phyloP scores from a whole-genome alignment of 305 asterid genomes.

The Fraxinus albicans region DNA sequence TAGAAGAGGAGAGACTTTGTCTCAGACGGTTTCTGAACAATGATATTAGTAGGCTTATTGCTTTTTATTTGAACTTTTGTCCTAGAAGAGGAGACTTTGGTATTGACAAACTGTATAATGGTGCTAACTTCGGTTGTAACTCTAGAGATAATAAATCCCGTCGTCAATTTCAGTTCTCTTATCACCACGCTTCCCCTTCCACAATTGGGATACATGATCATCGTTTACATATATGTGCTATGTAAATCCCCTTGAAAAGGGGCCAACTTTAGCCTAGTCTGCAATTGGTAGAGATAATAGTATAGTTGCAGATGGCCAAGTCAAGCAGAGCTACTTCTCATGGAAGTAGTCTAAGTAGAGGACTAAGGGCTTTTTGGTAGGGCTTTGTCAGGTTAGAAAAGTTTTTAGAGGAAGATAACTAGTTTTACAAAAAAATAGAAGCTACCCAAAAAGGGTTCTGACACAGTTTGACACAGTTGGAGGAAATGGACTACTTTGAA shows the following conservation, averaged over 20 bases:
- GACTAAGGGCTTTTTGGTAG: neutral
- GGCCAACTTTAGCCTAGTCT: neutral
- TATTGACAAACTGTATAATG: constrained; percentile 12
- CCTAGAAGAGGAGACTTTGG: constrained; percentile 10
- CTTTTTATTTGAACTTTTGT: neutral
- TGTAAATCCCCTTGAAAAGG: neutral
- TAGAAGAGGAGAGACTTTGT: constrained; percentile 11
- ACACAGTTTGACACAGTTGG: neutral
- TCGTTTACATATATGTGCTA: neutral
- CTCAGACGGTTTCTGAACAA: constrained; percentile 31
- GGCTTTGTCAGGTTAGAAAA: neutral
- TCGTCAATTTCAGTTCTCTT: neutral
- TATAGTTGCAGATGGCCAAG: neutral
- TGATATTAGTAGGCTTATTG: constrained; percentile 18
- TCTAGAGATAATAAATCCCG: neutral
- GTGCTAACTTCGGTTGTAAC: neutral
- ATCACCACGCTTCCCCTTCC: neutral
- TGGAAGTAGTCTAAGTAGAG: neutral
- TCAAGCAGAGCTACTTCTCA: neutral
- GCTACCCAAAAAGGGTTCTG: neutral
- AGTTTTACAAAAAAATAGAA: neutral
- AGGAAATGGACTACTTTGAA: neutral
- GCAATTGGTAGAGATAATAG: neutral
- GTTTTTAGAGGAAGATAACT: neutral
- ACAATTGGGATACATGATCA: neutral